Evolutionary conservation across 2,329 filamentous ascomycete species (phyloP).

Genomic region (Rhinocladiella mackenziei): DNA sequence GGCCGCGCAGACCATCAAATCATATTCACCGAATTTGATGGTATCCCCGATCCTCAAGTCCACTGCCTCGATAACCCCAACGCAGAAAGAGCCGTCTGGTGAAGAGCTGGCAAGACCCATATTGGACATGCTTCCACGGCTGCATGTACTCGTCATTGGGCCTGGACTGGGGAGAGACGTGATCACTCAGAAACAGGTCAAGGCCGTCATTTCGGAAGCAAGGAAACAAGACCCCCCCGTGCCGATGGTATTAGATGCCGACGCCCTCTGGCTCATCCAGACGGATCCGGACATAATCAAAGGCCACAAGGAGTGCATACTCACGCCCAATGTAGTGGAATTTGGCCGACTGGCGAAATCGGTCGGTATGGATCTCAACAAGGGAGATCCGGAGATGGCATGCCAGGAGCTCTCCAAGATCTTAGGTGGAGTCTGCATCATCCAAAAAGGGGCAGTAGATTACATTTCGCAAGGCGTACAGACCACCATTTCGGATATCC

Average conservation of each 20-base stretch:
- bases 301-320: conserved; percentile 76
- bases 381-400: conserved; percentile 44
- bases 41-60: conserved; percentile 94
- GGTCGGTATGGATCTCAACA: conserved; percentile 57
- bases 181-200: conserved; percentile 83
- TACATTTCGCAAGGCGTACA: conserved; percentile 74
- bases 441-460: conserved; percentile 83
- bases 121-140: conserved; percentile 73
- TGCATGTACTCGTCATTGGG: conserved; percentile 90
- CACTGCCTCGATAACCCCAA: conserved; percentile 52
- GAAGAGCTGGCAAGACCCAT: conserved; percentile 63
- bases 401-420: conserved; percentile 67
- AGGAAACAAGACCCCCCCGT: conserved; percentile 58
- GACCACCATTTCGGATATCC: conserved; percentile 71
- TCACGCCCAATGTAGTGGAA: conserved; percentile 94
- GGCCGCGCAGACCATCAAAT: conserved; percentile 86
- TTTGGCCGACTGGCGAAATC: conserved; percentile 77
- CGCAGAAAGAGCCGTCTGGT: conserved; percentile 54
- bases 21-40: conserved; percentile 97
- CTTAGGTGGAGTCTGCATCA: conserved; percentile 81
- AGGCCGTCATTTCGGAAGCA: conserved; percentile 73
- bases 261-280: conserved; percentile 76
- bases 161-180: conserved; percentile 86
- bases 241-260: conserved; percentile 86
- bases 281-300: conserved; percentile 70